Conservation (phyloP, 2,329 filamentous ascomycete species). For the Colletotrichum falcatum region DNA sequence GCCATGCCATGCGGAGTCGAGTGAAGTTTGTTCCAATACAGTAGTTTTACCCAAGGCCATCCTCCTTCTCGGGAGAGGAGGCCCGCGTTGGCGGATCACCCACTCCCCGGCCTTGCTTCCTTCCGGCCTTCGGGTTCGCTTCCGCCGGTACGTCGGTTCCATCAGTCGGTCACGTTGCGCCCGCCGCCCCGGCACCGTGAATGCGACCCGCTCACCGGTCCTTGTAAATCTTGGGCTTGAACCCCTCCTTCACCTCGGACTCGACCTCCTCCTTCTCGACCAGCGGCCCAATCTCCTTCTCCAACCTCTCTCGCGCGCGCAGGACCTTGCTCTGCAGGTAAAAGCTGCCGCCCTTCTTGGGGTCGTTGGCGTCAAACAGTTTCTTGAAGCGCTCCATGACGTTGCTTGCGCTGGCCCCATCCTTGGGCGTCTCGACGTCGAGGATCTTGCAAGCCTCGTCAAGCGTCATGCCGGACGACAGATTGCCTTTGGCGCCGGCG, state of each 20-base stretch:
- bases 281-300: conserved; percentile 82
- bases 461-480: conserved; percentile 83
- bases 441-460: conserved; percentile 98
- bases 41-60: conserved; percentile 9
- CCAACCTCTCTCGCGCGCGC: conserved; percentile 90
- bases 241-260: conserved; percentile 84
- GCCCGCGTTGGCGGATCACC: background rate
- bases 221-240: conserved; percentile 96
- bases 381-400: conserved; percentile 92
- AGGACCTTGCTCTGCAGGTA: conserved; percentile 98
- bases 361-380: conserved; percentile 94
- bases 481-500: conserved; percentile 53
- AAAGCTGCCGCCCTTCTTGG: conserved; percentile 95
- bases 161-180: background rate
- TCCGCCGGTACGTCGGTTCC: conserved; percentile 1
- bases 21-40: conserved; percentile 42
- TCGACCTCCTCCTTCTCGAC: conserved; percentile 79
- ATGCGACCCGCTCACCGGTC: conserved; percentile 56
- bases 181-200: background rate
- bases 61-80: background rate
- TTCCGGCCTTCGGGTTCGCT: background rate
- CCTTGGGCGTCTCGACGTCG: conserved; percentile 90
- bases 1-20: conserved; percentile 44
- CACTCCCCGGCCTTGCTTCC: conserved; percentile 1
- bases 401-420: conserved; percentile 81